These are phyloP conservation scores for Silene coronaria DNA, from an alignment of 179 eudicot genomes.

Conservation along the genomic window DNA sequence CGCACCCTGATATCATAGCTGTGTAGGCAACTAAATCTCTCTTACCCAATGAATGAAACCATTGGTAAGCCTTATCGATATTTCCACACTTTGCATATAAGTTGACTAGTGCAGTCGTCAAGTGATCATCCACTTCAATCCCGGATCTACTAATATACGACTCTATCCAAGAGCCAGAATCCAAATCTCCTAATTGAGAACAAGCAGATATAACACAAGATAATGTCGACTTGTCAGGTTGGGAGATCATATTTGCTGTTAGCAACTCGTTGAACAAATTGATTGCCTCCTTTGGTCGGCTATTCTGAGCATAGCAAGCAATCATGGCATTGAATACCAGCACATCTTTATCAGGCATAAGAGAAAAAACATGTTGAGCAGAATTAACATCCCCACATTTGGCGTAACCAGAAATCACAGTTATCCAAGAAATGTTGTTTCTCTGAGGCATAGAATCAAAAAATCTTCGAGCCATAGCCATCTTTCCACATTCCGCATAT, in stretches of 20 bases:
- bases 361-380: slow-evolving; percentile 45
- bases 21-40: slow-evolving; percentile 77
- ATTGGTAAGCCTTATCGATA: slow-evolving; percentile 51
- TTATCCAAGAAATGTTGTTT: slow-evolving; percentile 59
- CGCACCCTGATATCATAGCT: slow-evolving; percentile 85
- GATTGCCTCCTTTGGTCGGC: slow-evolving; percentile 65
- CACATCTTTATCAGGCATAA: slow-evolving; percentile 40
- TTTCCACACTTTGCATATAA: slow-evolving; percentile 74
- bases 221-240: slow-evolving; percentile 80
- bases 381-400: slow-evolving; percentile 62
- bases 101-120: slow-evolving; percentile 68
- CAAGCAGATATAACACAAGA: slow-evolving; percentile 74
- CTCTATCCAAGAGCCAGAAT: slow-evolving; percentile 54
- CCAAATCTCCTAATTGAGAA: slow-evolving; percentile 68
- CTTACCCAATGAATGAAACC: slow-evolving; percentile 48
- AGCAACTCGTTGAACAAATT: slow-evolving; percentile 54
- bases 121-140: slow-evolving; percentile 63
- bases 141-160: slow-evolving; percentile 37
- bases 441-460: slow-evolving; percentile 66
- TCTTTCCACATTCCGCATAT: slow-evolving; percentile 52
- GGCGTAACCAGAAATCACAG: slow-evolving; percentile 71
- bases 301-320: slow-evolving; percentile 75
- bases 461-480: slow-evolving; percentile 46
- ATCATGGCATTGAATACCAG: slow-evolving; percentile 71
- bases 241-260: slow-evolving; percentile 28